Evolutionary conservation across 2,329 filamentous ascomycete genomes (phyloP), one percentile per base, ranked within the genome.

Genomic region (Hypoxylon sp.): DNA sequence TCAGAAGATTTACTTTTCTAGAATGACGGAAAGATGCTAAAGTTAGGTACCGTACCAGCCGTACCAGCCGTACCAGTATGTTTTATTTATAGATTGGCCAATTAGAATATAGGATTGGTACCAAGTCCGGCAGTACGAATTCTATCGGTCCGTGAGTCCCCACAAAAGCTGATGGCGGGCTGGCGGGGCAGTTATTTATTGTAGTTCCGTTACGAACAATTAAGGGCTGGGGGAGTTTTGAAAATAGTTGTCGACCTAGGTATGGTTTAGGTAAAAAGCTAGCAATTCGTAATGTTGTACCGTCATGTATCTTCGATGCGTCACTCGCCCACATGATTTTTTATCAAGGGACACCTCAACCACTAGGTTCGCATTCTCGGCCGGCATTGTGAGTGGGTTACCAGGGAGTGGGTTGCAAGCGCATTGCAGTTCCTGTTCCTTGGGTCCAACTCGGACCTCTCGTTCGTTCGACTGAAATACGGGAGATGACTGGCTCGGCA

Each of bases 401-500:
- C 29, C 29, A 31, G 39, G 37, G 37, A 29, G 46, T 54, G 52
- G 52, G 60, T 61, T 63, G 52, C 59, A 66, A 50, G 61, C 61
- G 35, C 59, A 26, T 51, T 22, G 66, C 37, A 54, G 69, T 71
- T 63, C 69, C 69, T 66, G 59, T 69, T 60, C 50, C 59, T 39
- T 63, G 69, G 69, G 66, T 64, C 66, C 31, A 59, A 55, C 66
- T 46, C 51, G 48, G 54, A 51, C 54, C 62, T 66, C 46, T 71
- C 44, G 69, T 66, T 67, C 37, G 54, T 66, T 69, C 50, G 61
- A 63, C 59, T 22, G 55, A 26, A 51, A 52, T 67, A 61, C 60
- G 60, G 53, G 19, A 54, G 53, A 9, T 68, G 50, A 68, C 61
- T 68, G 68, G 68, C 50, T 59, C 68, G 68, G 68, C 59, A 71